A percentile compares a stretch with the other conserved stretches of the same genome.
phyloP scores from a whole-genome alignment of 257 asterid species.

The Salvia rosmarinus region DNA sequence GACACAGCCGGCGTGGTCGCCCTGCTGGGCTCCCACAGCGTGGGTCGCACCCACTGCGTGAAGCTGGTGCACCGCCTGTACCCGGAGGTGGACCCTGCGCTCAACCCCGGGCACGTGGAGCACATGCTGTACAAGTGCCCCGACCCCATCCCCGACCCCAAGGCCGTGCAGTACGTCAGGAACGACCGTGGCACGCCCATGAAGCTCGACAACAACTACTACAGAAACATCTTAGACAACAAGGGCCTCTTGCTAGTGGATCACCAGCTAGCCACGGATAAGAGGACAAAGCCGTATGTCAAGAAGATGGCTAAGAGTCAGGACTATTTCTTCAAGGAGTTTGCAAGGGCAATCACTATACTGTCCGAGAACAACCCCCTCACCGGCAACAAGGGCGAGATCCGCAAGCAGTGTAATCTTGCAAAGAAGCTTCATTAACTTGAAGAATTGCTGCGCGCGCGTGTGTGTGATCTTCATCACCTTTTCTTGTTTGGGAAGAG shows the following conservation, averaged over 20 bases:
- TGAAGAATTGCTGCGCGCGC: neutral
- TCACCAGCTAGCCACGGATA: slow-evolving; percentile 76
- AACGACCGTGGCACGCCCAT: slow-evolving; percentile 95
- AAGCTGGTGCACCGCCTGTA: slow-evolving; percentile 93
- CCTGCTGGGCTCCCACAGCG: slow-evolving; percentile 92
- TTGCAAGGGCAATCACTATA: slow-evolving; percentile 70
- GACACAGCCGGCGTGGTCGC: slow-evolving; percentile 88
- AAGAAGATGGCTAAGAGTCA: slow-evolving; percentile 94
- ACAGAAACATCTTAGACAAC: slow-evolving; percentile 84
- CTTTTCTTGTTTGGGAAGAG: slow-evolving; percentile 20
- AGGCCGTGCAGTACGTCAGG: slow-evolving; percentile 97
- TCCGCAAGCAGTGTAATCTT: slow-evolving; percentile 81
- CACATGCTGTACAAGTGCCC: slow-evolving; percentile 98
- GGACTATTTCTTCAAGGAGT: slow-evolving; percentile 75
- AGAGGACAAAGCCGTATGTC: slow-evolving; percentile 73
- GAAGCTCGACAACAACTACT: slow-evolving; percentile 89
- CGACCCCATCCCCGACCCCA: slow-evolving; percentile 90
- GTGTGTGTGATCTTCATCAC: slow-evolving; percentile 14
- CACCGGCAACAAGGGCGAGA: slow-evolving; percentile 85
- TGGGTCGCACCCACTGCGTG: slow-evolving; percentile 93
- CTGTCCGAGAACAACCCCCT: slow-evolving; percentile 92
- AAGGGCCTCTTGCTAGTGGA: slow-evolving; percentile 83
- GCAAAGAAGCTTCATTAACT: slow-evolving; percentile 70
- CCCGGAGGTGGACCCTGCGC: slow-evolving; percentile 90
- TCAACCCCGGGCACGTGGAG: slow-evolving; percentile 75